Base-by-base conservation (phyloP, 108 stramenopile species). In the Cyclotella cryptica region DNA sequence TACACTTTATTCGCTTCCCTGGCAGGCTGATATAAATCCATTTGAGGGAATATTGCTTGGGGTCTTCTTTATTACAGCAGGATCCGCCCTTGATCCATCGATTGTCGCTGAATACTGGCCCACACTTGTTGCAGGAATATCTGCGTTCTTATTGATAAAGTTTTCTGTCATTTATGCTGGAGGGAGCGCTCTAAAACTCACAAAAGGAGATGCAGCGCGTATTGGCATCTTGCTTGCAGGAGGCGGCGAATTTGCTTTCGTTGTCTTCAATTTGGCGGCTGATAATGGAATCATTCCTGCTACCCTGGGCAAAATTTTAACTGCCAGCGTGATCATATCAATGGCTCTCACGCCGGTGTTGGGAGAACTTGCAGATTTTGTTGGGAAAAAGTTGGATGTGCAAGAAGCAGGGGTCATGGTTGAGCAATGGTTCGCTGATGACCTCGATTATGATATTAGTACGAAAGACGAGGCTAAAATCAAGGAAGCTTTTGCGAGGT, bases 41-140 rank as follows among this genome's bases (percentile, higher is more conserved):
- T 93, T 93, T 60, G 89, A 91, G 60, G 90, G 92, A n/a, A 91
- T 93, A 35, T 78, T 93, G 47, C 70, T 93, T 6, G 92, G 92
- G 41, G 77, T 93, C 44, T 93, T 93, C 67, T 93, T 93, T 75
- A 57, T 93, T 18, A 90, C 90, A 10, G 89, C 92, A 1, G 90
- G 92, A 27, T 90, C 90, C 8, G 75, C 82, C 35, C 71, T 93
- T 28, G 89, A 93, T 54, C 90, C 92, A 46, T 14, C 65, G 12
- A 68, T 82, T 39, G 86, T 89, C 17, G 65, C 82, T 51, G n/a
- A 75, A n/a, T 86, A 86, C 47, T 89, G 85, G 88, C 92, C 90
- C 26, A 93, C 92, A 29, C 67, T 93, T 30, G 46, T 89, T 24
- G 71, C 73, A 15, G 92, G 92, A 10, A 86, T 91, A 18, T 40